Conservation (phyloP, 306 rosid genomes). For the Castanopsis chinensis region DNA sequence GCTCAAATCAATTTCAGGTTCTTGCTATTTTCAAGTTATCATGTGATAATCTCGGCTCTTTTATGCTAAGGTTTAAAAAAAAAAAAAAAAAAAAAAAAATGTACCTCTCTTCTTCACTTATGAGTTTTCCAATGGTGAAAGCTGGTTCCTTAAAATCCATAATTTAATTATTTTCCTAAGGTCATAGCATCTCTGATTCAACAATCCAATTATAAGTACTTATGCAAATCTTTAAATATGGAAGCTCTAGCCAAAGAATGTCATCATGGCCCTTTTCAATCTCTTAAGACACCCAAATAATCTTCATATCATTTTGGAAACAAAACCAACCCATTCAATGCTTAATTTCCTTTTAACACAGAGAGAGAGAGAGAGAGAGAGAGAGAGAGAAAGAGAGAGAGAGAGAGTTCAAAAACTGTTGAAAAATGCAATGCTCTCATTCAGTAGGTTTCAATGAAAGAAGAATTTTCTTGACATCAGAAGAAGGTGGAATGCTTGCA, state of each 20-base stretch:
- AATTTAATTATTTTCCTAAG: slow-evolving; percentile 66
- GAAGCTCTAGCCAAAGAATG: slow-evolving; percentile 83
- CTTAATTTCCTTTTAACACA: slow-evolving; percentile 59
- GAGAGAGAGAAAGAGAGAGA: slow-evolving; percentile 28
- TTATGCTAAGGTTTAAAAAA: neutral
- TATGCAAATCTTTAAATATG: slow-evolving; percentile 62
- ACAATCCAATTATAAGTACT: slow-evolving; percentile 79
- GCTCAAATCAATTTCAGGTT: too few relatives aligned
- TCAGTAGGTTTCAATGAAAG: slow-evolving; percentile 63
- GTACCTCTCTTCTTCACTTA: neutral
- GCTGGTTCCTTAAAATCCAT: slow-evolving; percentile 31
- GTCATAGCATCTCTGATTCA: slow-evolving; percentile 73
- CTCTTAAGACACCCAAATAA: slow-evolving; percentile 60
- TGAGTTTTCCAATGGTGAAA: slow-evolving; percentile 50
- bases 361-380: too few relatives aligned
- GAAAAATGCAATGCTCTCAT: slow-evolving; percentile 82
- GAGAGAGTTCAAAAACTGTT: slow-evolving; percentile 71
- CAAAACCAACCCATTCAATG: slow-evolving; percentile 64
- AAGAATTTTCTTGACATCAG: slow-evolving; percentile 66
- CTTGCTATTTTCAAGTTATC: neutral
- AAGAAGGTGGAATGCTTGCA: slow-evolving; percentile 88
- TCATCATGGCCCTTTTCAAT: slow-evolving; percentile 88
- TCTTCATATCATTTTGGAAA: slow-evolving; percentile 51
- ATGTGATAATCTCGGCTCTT: neutral
- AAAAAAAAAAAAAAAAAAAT: too few relatives aligned